Percentiles rank a stretch among this genome's conserved stretches.
These are phyloP conservation scores for Gossypium arboreum DNA, from an alignment of 345 rosid species.

Conservation along the genomic window DNA sequence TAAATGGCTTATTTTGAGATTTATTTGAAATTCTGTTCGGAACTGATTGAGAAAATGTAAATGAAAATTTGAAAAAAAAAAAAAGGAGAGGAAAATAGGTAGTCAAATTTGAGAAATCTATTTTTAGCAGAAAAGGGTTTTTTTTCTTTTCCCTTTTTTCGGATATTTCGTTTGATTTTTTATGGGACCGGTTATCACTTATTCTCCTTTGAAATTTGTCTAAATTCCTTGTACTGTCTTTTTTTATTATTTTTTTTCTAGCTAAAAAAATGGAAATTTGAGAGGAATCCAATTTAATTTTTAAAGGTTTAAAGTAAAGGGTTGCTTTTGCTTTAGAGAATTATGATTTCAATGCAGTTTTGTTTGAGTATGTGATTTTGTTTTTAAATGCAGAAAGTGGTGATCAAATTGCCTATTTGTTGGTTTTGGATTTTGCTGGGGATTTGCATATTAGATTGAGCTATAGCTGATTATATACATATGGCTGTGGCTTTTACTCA, in stretches of 20 bases:
- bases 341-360: slow-evolving; percentile 15
- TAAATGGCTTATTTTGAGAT: background rate
- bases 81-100: background rate
- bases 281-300: background rate
- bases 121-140: slow-evolving; percentile 16
- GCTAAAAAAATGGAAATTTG: background rate
- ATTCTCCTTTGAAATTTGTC: slow-evolving; percentile 9
- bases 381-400: slow-evolving; percentile 4
- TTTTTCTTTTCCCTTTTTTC: background rate
- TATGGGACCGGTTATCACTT: background rate
- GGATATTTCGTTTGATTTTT: slow-evolving; percentile 10
- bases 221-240: slow-evolving; percentile 19
- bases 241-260: background rate
- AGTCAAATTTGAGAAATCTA: slow-evolving; percentile 5
- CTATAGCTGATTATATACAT: background rate
- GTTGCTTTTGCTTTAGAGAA: background rate
- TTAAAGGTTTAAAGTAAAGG: background rate
- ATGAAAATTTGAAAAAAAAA: background rate
- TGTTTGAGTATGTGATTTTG: background rate
- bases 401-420: background rate
- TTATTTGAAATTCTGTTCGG: slow-evolving; percentile 2
- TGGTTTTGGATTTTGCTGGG: background rate
- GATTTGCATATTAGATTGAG: background rate
- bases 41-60: background rate
- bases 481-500: slow-evolving; percentile 61